A percentile compares a stretch with the other conserved stretches of the same genome.
Evolutionary conservation across 139 green algal genomes (phyloP).

Genomic region (Limnomonas spitsbergensis): DNA sequence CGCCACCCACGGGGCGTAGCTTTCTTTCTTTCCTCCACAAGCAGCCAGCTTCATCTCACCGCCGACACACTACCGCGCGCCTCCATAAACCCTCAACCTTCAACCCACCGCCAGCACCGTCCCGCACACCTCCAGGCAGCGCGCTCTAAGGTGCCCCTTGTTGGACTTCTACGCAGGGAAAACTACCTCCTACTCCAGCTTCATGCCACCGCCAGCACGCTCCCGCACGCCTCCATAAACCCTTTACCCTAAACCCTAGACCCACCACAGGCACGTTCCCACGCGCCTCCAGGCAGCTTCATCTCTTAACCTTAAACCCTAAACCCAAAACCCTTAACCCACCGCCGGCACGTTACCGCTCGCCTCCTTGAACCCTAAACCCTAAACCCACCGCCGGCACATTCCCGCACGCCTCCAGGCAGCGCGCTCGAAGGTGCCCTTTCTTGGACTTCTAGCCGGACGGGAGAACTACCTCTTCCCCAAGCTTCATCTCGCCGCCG

Average conservation of each 20-base stretch:
- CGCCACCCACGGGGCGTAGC: background rate
- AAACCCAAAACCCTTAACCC: background rate
- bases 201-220: background rate
- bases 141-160: background rate
- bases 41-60: background rate
- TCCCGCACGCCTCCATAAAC: background rate
- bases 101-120: too few species aligned
- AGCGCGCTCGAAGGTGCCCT: background rate
- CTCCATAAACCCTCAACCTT: too few species aligned
- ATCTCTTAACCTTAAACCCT: background rate
- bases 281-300: background rate
- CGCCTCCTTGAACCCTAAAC: too few species aligned
- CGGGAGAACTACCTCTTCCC: background rate
- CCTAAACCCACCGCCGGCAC: too few species aligned
- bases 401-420: constrained; percentile 6
- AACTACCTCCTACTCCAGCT: background rate
- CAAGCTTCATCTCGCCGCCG: background rate
- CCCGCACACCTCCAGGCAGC: background rate
- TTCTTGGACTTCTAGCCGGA: background rate
- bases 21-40: background rate
- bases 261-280: background rate
- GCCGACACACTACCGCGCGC: background rate
- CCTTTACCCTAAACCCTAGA: too few species aligned
- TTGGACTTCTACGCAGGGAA: background rate
- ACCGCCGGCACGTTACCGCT: too few species aligned